Evolutionary conservation across 768 basidiomycete genomes (phyloP).

Genomic region (Fibroporia radiculosa): DNA sequence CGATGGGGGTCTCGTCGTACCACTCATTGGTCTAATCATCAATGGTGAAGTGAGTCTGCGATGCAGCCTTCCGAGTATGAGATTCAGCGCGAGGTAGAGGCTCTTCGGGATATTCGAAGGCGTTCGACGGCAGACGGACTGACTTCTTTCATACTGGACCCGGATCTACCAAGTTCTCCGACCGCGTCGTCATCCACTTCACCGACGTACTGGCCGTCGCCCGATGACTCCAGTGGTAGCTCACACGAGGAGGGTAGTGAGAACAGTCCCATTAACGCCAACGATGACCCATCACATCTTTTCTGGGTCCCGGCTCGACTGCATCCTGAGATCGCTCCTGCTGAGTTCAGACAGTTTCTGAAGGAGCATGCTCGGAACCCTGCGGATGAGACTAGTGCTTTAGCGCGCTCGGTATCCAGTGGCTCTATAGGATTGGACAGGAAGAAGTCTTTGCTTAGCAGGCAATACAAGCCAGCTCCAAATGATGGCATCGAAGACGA

Average conservation of each 20-base stretch:
- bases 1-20: neutral
- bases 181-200: conserved; percentile 46
- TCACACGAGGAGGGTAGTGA: conserved; percentile 37
- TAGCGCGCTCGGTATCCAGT: conserved; percentile 37
- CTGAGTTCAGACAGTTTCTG: conserved; percentile 91
- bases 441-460: conserved; percentile 89
- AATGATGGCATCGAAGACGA: conserved; percentile 68
- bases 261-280: conserved; percentile 24
- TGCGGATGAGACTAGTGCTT: conserved; percentile 35
- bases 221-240: conserved; percentile 36
- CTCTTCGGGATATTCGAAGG: conserved; percentile 73
- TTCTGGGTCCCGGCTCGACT: conserved; percentile 98
- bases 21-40: neutral
- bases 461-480: conserved; percentile 81
- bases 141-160: conserved; percentile 80
- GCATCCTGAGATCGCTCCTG: conserved; percentile 96
- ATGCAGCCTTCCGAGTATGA: conserved; percentile 79
- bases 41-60: conserved; percentile 3
- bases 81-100: conserved; percentile 82
- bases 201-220: conserved; percentile 25
- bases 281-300: conserved; percentile 80
- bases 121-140: conserved; percentile 74
- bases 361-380: conserved; percentile 76
- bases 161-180: conserved; percentile 78
- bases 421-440: conserved; percentile 54